phyloP scores from a whole-genome alignment of 78 protist genomes.

The Cyanophora paradoxa region DNA sequence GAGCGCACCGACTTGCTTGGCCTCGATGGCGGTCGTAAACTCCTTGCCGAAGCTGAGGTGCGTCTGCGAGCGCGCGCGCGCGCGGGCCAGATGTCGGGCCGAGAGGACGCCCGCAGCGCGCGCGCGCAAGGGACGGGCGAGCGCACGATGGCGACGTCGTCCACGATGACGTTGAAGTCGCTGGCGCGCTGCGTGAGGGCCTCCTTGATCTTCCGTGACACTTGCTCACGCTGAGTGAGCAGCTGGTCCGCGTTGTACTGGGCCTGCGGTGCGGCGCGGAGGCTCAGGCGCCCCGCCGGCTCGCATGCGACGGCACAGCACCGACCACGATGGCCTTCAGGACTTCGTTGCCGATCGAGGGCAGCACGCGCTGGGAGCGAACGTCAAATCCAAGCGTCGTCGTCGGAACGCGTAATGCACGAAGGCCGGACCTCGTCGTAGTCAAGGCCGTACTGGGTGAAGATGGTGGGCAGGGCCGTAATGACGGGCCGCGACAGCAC shows the following conservation, averaged over 20 bases:
- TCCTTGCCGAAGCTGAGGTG: conserved; percentile 63
- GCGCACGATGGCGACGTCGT: conserved; percentile 50
- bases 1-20: conserved; percentile 75
- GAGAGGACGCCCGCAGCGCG: too few species aligned
- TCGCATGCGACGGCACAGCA: too few species aligned
- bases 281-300: too few species aligned
- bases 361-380: conserved; percentile 69
- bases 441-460: conserved; percentile 55
- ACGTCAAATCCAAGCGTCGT: too few species aligned
- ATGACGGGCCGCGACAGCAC: conserved; percentile 34
- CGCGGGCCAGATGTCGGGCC: neutral
- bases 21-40: conserved; percentile 65
- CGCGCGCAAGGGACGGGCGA: too few species aligned
- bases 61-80: neutral
- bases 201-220: conserved; percentile 29
- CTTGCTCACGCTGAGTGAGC: conserved; percentile 60
- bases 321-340: conserved; percentile 82
- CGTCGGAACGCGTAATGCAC: too few species aligned
- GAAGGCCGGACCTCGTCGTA: too few species aligned
- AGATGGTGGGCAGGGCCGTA: conserved; percentile 41
- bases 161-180: conserved; percentile 46
- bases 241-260: conserved; percentile 76
- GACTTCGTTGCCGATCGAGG: conserved; percentile 86
- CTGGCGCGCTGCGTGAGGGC: conserved; percentile 30
- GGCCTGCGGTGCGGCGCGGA: too few species aligned